Evolutionary conservation across 768 basidiomycete genomes (phyloP).

Genomic region (Baorangia bicolor): DNA sequence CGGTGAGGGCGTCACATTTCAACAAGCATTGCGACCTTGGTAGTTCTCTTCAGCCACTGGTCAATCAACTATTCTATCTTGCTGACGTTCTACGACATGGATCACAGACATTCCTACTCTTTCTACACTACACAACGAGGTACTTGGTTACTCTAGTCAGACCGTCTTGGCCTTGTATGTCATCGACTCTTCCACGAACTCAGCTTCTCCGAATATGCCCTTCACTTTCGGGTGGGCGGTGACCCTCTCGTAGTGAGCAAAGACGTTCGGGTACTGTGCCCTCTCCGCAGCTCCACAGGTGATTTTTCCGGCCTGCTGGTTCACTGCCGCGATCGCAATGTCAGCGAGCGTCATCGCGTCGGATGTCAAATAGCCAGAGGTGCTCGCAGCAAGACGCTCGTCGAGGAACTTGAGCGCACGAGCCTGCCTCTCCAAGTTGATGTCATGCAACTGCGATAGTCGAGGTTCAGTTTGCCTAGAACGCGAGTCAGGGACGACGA

Average conservation of each 20-base stretch:
- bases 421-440: constrained; percentile 17
- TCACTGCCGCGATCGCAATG: constrained; percentile 23
- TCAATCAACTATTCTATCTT: neutral
- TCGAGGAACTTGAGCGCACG: constrained; percentile 26
- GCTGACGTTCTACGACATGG: neutral
- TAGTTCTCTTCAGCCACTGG: too few species aligned
- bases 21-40: too few species aligned
- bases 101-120: neutral
- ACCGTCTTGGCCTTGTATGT: constrained; percentile 10
- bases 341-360: constrained; percentile 29
- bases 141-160: neutral
- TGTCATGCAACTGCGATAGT: constrained; percentile 17
- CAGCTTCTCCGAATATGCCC: constrained; percentile 15
- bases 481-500: neutral
- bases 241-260: constrained; percentile 26
- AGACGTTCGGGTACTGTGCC: constrained; percentile 23
- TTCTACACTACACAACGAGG: neutral
- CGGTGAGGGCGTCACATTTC: too few species aligned
- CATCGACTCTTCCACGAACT: constrained; percentile 19
- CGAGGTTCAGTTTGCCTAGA: neutral
- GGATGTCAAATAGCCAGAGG: constrained; percentile 23
- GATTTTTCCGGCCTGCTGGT: constrained; percentile 19
- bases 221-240: constrained; percentile 17
- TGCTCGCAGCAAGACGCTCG: constrained; percentile 18
- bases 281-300: constrained; percentile 31